A percentile compares a stretch with the other conserved stretches of the same genome.
phyloP scores from a whole-genome alignment of 192 early-diverging fungal species.

The Dissophora globulifera region DNA sequence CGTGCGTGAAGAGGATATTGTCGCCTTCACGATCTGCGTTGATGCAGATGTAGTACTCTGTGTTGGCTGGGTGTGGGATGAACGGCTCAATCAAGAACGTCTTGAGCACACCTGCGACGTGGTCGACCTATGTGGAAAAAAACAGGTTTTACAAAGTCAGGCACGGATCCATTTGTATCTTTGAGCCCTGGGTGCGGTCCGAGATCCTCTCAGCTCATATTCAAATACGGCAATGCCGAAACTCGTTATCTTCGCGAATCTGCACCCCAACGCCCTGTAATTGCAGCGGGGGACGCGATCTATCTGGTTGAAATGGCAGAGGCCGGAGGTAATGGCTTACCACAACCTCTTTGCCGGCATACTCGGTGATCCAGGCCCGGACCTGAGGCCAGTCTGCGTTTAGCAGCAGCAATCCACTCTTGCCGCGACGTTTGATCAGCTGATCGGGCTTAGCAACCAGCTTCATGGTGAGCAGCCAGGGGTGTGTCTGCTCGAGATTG shows the following conservation, averaged over 20 bases:
- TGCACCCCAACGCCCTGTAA: too few species aligned
- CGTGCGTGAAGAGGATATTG: slow-evolving; percentile 96
- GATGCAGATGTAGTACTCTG: slow-evolving; percentile 98
- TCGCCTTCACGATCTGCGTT: slow-evolving; percentile 96
- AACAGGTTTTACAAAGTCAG: too few species aligned
- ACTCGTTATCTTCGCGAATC: too few species aligned
- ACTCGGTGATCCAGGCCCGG: slow-evolving; percentile 89
- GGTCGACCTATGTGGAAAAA: slow-evolving; percentile 71
- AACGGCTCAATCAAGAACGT: slow-evolving; percentile 97
- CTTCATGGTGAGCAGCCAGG: slow-evolving; percentile 85
- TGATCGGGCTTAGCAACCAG: slow-evolving; percentile 99
- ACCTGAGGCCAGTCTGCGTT: slow-evolving; percentile 91
- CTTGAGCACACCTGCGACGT: slow-evolving; percentile 86
- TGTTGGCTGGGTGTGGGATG: slow-evolving; percentile 88
- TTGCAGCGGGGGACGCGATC: too few species aligned
- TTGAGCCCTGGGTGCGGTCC: too few species aligned
- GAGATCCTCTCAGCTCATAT: too few species aligned
- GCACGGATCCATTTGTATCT: too few species aligned
- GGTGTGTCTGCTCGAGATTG: slow-evolving; percentile 78
- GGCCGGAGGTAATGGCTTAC: too few species aligned
- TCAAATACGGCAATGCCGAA: too few species aligned
- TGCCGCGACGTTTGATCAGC: slow-evolving; percentile 97
- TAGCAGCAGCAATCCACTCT: slow-evolving; percentile 92
- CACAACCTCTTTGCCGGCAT: slow-evolving; percentile 87
- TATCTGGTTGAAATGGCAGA: too few species aligned